Base-by-base conservation (phyloP, 2,329 filamentous ascomycete genomes). In the Cladosporium sp. region DNA sequence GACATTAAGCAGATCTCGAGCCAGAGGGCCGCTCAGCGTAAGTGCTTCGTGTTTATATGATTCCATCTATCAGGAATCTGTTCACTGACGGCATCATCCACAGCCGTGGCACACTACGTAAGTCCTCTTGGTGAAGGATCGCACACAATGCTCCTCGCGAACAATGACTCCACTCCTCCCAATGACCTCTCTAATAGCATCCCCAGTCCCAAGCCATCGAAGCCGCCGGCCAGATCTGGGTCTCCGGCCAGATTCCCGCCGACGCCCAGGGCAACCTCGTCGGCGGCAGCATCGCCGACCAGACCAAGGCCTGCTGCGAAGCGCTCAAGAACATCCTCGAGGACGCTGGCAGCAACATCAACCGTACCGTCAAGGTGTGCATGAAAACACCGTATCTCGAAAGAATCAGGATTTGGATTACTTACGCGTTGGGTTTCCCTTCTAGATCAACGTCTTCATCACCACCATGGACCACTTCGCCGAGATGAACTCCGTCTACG, bases 381-480 rank as follows among this genome's bases (percentile, higher is more conserved):
- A 56, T 18, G 6, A 11, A 21, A 28, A 5, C 11, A n/a, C 29
- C 61, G 10, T 18, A n/a, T 40, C 61, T 33, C n/a, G 7, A n/a
- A 46, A 16, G 31, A 23, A 31, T 12, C 10, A 12, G 31, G 31
- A 10, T 40, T 29, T 29, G 21, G 49, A 35, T 60, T 67, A 49
- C 67, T 65, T 21, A 68, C 52, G 53, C 14, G 18, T 55, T 28
- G n/a, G n/a, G 10, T 10, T 46, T 46, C 50, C 21, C 33, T 31
- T 40, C 29, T 61, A 82, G 80, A 77, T 79, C 72, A 83, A 79
- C 62, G 90, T 97, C 76, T 98, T 97, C 85, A 82, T 98, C 68
- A 89, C 90, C 60, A 91, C 96, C 80, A 98, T 98, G 94, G 86
- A 85, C 69, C 85, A 95, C 80, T 98, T 98, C 76, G 88, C 86